A percentile compares a stretch with the other conserved stretches of the same genome.
Evolutionary conservation across 208 protist species (phyloP).

Genomic region (Leishmania gerbilli): DNA sequence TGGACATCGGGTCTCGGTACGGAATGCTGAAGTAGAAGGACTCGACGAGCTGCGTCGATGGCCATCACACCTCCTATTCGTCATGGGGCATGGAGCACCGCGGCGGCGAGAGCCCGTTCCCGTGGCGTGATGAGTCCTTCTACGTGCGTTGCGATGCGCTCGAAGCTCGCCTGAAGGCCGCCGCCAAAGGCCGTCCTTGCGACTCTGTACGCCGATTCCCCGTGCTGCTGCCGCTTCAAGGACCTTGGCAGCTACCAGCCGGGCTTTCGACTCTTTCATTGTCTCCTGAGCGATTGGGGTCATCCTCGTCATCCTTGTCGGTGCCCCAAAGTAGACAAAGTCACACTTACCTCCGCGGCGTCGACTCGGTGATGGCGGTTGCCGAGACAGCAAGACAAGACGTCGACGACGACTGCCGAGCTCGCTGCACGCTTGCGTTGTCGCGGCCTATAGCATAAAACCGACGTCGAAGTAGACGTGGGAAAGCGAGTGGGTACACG

Average conservation of each 20-base stretch:
- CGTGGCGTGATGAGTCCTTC: slow-evolving; percentile 24
- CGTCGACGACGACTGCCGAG: too few relatives aligned
- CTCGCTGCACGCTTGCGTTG: too few relatives aligned
- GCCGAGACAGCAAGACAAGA: background rate
- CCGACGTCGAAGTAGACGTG: too few relatives aligned
- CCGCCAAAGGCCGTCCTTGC: slow-evolving; percentile 28
- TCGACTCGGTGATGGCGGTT: background rate
- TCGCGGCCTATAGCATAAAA: too few relatives aligned
- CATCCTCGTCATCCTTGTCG: slow-evolving; percentile 36
- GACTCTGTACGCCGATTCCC: slow-evolving; percentile 40
- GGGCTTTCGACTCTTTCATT: slow-evolving; percentile 38
- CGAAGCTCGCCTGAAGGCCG: slow-evolving; percentile 39
- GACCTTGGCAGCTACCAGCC: slow-evolving; percentile 27
- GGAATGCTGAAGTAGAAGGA: slow-evolving; percentile 33
- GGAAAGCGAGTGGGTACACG: too few relatives aligned
- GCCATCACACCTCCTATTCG: slow-evolving; percentile 32
- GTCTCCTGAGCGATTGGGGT: slow-evolving; percentile 26
- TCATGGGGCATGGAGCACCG: slow-evolving; percentile 34
- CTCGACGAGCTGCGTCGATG: slow-evolving; percentile 1
- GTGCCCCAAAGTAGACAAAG: slow-evolving; percentile 15
- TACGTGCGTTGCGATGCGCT: slow-evolving; percentile 35
- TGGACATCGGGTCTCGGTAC: slow-evolving; percentile 37
- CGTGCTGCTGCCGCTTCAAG: slow-evolving; percentile 27
- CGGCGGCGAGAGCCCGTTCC: slow-evolving; percentile 23
- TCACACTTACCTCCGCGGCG: background rate